A percentile compares a stretch with the other conserved stretches of the same genome.
Evolutionary conservation across 2,329 filamentous ascomycete genomes (phyloP).

Genomic region (Gliomastix tumulicola): DNA sequence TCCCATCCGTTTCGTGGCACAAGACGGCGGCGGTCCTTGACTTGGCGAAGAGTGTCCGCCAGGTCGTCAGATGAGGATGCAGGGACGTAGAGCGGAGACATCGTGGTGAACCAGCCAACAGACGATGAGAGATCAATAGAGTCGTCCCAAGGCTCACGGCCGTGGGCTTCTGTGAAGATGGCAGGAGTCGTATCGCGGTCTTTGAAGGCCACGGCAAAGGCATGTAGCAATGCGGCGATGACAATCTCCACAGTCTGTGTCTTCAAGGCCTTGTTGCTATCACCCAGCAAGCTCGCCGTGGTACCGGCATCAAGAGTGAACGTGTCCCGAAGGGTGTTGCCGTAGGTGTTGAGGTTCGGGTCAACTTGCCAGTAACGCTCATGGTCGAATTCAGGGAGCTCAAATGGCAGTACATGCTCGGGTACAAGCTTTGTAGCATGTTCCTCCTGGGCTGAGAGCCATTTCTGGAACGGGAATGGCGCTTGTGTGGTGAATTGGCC

Average conservation of each 20-base stretch:
- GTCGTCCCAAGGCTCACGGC: constrained; percentile 24
- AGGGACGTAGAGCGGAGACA: constrained; percentile 14
- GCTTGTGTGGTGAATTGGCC: no score
- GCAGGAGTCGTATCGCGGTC: constrained; percentile 21
- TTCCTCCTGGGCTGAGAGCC: constrained; percentile 23
- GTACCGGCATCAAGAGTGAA: constrained; percentile 2
- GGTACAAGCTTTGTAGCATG: no score
- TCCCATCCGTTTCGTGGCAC: constrained; percentile 12
- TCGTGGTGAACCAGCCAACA: constrained; percentile 38
- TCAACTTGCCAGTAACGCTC: no score
- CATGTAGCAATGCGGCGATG: constrained; percentile 21
- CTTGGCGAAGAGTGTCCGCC: constrained; percentile 9
- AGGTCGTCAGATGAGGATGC: constrained; percentile 2
- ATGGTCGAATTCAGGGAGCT: no score
- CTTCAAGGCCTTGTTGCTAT: constrained; percentile 13
- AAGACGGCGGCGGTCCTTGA: constrained; percentile 13
- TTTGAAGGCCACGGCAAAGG: constrained; percentile 23
- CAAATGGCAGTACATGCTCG: no score
- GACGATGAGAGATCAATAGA: constrained; percentile 26
- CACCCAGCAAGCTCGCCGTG: constrained; percentile 6
- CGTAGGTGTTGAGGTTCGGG: constrained; percentile 8
- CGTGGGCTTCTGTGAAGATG: constrained; percentile 33
- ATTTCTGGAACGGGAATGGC: constrained; percentile 22
- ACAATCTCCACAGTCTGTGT: constrained; percentile 31
- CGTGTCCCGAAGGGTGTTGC: constrained; percentile 1